A percentile compares a stretch with the other conserved stretches of the same genome.
Conservation (phyloP, 768 basidiomycete genomes). For the Hydnum rufescens region DNA sequence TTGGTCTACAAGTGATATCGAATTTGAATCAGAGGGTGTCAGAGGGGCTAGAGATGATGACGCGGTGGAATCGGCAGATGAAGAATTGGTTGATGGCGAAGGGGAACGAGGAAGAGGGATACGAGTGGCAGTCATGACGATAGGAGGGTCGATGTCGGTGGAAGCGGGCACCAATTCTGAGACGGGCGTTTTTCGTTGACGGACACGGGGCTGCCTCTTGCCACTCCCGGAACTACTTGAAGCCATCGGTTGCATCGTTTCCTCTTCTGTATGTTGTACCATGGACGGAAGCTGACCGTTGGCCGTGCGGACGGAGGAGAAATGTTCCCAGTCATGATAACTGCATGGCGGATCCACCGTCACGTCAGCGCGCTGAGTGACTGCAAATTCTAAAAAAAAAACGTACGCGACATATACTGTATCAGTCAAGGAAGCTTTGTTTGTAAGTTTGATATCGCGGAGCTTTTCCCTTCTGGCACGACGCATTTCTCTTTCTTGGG, state of each 20-base stretch:
- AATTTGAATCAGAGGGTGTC: constrained; percentile 1
- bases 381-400: background rate
- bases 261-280: too few species aligned
- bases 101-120: constrained; percentile 20
- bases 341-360: background rate
- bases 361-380: background rate
- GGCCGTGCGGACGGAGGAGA: constrained; percentile 79
- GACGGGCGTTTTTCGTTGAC: constrained; percentile 12
- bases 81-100: constrained; percentile 12
- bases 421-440: constrained; percentile 13
- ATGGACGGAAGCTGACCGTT: constrained; percentile 33
- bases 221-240: background rate
- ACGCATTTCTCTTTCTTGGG: constrained; percentile 27
- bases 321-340: constrained; percentile 91
- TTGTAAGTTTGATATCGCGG: constrained; percentile 15
- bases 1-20: background rate
- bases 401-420: constrained; percentile 77
- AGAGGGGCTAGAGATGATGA: constrained; percentile 4
- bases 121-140: background rate
- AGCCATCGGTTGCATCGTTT: background rate
- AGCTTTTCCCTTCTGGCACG: constrained; percentile 24
- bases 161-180: background rate
- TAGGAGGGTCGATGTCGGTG: constrained; percentile 2
- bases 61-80: constrained; percentile 2
- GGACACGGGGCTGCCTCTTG: constrained; percentile 16